Conservation (phyloP, 2,329 filamentous ascomycete genomes). For the Podosphaera xanthii region DNA sequence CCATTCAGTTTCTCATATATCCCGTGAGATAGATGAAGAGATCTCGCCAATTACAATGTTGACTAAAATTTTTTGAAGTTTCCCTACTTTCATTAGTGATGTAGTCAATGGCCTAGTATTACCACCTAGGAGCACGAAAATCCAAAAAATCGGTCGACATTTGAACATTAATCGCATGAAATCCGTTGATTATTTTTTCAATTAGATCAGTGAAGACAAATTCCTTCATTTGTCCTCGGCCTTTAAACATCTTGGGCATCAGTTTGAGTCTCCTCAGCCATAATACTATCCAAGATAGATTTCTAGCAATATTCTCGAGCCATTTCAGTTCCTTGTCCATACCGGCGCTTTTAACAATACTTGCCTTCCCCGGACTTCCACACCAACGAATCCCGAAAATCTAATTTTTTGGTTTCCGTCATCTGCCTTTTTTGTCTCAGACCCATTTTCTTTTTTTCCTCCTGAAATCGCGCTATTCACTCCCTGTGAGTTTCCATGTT, state of each 20-base stretch:
- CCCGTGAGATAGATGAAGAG: too few species aligned
- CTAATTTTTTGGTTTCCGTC: conserved; percentile 31
- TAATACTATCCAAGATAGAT: background rate
- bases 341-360: conserved; percentile 56
- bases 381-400: conserved; percentile 47
- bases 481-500: conserved; percentile 18
- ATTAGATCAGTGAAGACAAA: background rate
- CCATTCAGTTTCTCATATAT: too few species aligned
- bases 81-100: background rate
- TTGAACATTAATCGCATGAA: background rate
- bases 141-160: background rate
- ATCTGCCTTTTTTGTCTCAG: conserved; percentile 11
- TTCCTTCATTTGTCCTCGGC: background rate
- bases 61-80: background rate
- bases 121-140: background rate
- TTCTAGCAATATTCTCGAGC: background rate
- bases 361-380: conserved; percentile 56
- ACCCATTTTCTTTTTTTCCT: conserved; percentile 7
- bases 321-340: conserved; percentile 21
- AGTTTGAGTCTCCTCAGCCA: background rate
- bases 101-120: background rate
- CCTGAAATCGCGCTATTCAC: conserved; percentile 4
- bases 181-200: background rate
- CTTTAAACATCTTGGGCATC: background rate
- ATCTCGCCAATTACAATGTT: too few species aligned